Evolutionary conservation across 169 alveolate genomes (phyloP).

Genomic region (Eimeria necatrix): DNA sequence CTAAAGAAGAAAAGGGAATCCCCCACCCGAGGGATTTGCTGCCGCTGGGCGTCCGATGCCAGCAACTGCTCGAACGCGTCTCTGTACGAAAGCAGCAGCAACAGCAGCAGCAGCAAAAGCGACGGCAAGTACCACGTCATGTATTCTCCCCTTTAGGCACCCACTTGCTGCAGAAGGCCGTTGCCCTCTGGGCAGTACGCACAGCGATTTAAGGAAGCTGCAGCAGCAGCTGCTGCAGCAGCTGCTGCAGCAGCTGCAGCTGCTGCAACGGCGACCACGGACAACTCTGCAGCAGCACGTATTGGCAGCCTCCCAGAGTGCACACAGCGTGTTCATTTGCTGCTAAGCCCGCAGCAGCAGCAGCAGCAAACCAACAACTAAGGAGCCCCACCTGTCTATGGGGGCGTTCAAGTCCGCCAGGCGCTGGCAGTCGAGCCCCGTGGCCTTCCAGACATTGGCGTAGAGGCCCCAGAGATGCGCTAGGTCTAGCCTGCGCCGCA

Average conservation of each 20-base stretch:
- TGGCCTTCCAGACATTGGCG: slow-evolving; percentile 67
- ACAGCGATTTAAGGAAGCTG: neutral
- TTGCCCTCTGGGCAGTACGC: no score
- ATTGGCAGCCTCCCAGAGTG: neutral
- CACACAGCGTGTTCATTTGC: neutral
- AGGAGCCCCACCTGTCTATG: slow-evolving; percentile 46
- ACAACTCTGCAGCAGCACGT: neutral
- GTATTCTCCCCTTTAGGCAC: no score
- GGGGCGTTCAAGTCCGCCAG: slow-evolving; percentile 24
- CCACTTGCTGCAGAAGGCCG: no score
- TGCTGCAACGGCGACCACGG: neutral
- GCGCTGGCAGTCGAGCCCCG: slow-evolving; percentile 62
- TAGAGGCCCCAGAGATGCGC: slow-evolving; percentile 74
- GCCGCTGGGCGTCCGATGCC: slow-evolving; percentile 71
- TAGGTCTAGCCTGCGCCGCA: slow-evolving; percentile 61
- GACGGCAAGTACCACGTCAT: neutral
- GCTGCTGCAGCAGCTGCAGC: neutral
- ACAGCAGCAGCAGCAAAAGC: neutral
- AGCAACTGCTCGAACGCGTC: slow-evolving; percentile 54
- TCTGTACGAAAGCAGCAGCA: slow-evolving; percentile 48
- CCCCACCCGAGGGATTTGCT: slow-evolving; percentile 54
- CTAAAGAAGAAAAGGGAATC: slow-evolving; percentile 70
- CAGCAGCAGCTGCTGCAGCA: neutral
- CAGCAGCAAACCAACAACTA: neutral
- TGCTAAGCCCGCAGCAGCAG: neutral